phyloP scores from a whole-genome alignment of 495 filamentous ascomycete species.

The Neurospora sp. region DNA sequence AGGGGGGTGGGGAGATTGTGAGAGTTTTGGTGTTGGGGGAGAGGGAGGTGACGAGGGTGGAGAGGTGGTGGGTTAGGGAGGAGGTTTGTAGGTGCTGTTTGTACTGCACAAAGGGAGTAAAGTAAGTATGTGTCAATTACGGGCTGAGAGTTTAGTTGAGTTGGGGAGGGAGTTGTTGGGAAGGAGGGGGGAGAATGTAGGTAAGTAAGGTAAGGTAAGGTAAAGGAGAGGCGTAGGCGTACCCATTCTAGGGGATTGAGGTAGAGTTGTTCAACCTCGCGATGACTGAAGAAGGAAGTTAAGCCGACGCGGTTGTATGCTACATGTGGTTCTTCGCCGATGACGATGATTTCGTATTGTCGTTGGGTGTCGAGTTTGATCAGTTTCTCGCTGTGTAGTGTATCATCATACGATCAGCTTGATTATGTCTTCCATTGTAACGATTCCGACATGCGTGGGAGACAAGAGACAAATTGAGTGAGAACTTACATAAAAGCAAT shows the following conservation, averaged over 20 bases:
- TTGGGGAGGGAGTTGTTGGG: neutral
- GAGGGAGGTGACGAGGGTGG: slow-evolving; percentile 68
- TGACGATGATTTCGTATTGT: slow-evolving; percentile 78
- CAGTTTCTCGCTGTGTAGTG: slow-evolving; percentile 57
- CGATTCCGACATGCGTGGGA: neutral
- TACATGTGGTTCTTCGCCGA: slow-evolving; percentile 85
- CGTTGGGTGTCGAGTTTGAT: slow-evolving; percentile 75
- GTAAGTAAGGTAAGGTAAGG: no score
- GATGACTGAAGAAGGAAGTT: slow-evolving; percentile 85
- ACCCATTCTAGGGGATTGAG: slow-evolving; percentile 88
- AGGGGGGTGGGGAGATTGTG: slow-evolving; percentile 78
- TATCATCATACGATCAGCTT: neutral
- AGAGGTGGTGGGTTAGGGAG: slow-evolving; percentile 69
- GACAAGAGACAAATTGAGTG: neutral
- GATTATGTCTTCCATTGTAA: neutral
- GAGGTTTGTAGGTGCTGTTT: slow-evolving; percentile 39
- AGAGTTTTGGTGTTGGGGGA: slow-evolving; percentile 54
- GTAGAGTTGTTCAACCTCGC: slow-evolving; percentile 82
- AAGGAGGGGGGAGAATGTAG: neutral
- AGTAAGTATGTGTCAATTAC: neutral
- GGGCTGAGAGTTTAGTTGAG: neutral
- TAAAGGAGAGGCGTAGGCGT: slow-evolving; percentile 13
- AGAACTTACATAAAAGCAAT: slow-evolving; percentile 76
- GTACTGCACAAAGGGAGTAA: slow-evolving; percentile 17
- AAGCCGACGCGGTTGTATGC: slow-evolving; percentile 97